A percentile compares a stretch with the other conserved stretches of the same genome.
These are phyloP conservation scores for Polyplosphaeria fusca DNA, from an alignment of 495 filamentous ascomycete genomes.

Conservation along the genomic window DNA sequence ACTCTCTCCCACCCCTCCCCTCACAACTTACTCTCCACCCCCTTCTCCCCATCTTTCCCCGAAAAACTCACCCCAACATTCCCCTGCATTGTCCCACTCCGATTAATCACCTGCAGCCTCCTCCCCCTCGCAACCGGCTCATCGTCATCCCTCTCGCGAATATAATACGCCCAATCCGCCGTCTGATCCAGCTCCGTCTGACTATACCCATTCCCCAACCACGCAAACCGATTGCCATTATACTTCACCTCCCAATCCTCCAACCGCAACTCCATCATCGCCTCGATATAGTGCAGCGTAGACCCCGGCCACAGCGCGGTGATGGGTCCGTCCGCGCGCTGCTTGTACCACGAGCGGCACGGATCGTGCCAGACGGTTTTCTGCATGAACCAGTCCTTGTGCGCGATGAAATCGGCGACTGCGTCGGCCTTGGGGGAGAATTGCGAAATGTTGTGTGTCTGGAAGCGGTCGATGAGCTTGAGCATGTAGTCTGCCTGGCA, in stretches of 20 bases:
- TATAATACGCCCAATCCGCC: conserved; percentile 45
- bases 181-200: conserved; percentile 36
- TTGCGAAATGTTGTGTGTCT: conserved; percentile 38
- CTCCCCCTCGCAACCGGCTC: conserved; percentile 33
- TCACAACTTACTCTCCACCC: not conserved
- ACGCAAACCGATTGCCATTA: conserved; percentile 47
- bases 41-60: not conserved
- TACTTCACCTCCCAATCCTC: conserved; percentile 54
- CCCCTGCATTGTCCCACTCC: conserved; percentile 30
- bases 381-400: conserved; percentile 50
- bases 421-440: conserved; percentile 44
- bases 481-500: conserved; percentile 53
- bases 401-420: conserved; percentile 46
- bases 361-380: conserved; percentile 48
- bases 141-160: conserved; percentile 43
- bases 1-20: no score
- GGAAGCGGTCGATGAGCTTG: conserved; percentile 46
- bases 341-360: conserved; percentile 58
- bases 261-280: conserved; percentile 45
- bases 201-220: conserved; percentile 48
- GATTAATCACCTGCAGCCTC: conserved; percentile 36
- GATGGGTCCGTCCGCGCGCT: conserved; percentile 35
- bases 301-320: conserved; percentile 43
- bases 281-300: conserved; percentile 50
- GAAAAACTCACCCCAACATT: conserved; percentile 21